phyloP scores from a whole-genome alignment of 1,139 yeast species.

The Saccharomyces hybrid region DNA sequence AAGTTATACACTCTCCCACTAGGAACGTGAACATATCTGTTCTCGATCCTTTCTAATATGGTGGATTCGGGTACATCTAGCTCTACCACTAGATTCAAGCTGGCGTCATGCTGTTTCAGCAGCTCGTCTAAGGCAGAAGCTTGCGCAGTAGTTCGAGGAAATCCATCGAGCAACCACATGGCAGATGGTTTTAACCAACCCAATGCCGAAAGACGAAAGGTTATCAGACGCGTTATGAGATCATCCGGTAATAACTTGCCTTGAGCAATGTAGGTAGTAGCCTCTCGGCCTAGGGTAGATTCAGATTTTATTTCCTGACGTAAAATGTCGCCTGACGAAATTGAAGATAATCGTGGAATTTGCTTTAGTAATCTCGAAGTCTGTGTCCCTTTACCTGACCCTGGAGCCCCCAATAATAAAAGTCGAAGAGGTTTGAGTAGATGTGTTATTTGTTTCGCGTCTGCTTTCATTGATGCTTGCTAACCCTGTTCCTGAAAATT shows the following conservation, averaged over 20 bases:
- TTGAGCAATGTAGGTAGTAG: constrained; percentile 45
- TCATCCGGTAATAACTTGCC: constrained; percentile 73
- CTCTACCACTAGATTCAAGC: constrained; percentile 69
- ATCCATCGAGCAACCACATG: constrained; percentile 82
- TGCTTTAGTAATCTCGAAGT: constrained; percentile 53
- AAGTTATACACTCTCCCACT: constrained; percentile 83
- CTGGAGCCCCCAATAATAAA: constrained; percentile 83
- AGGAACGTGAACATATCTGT: constrained; percentile 74
- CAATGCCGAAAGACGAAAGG: constrained; percentile 38
- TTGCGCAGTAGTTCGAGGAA: constrained; percentile 73
- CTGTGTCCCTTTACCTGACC: constrained; percentile 90
- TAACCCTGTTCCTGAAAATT: neutral
- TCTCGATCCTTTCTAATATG: constrained; percentile 72
- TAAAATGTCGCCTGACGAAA: constrained; percentile 80
- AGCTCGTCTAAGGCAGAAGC: constrained; percentile 51
- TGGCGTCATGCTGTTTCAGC: constrained; percentile 35
- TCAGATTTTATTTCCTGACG: constrained; percentile 54
- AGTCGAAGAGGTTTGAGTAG: constrained; percentile 47
- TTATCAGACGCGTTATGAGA: constrained; percentile 54
- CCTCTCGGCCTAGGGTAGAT: constrained; percentile 52
- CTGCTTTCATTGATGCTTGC: neutral
- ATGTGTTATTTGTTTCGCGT: neutral
- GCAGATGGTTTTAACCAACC: constrained; percentile 42
- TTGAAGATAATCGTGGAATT: constrained; percentile 42
- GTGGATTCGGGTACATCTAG: constrained; percentile 74